Evolutionary conservation across 1,284 basidiomycete species (phyloP).

Genomic region (Ceratobasidium sp.): DNA sequence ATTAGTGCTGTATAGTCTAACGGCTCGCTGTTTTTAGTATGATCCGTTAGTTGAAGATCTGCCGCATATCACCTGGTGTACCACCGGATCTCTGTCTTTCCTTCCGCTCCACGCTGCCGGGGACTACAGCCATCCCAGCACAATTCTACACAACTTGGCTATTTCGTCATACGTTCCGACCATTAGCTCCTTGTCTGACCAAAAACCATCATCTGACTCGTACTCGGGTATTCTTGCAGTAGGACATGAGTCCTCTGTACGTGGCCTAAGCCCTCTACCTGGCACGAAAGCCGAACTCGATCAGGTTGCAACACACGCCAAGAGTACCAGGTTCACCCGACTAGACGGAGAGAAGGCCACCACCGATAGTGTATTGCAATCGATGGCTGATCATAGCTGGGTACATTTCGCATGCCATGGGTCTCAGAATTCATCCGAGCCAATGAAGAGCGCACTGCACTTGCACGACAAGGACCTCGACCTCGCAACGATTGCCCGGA

Average conservation of each 20-base stretch:
- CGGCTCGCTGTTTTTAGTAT: neutral
- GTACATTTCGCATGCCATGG: slow-evolving; percentile 22
- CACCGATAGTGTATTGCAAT: neutral
- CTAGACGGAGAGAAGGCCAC: neutral
- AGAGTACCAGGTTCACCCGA: neutral
- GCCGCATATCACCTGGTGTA: slow-evolving; percentile 9
- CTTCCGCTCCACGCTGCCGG: slow-evolving; percentile 3
- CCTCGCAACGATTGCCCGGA: neutral
- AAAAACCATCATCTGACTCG: neutral
- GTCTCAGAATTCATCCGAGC: neutral
- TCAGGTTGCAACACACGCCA: neutral
- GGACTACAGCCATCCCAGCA: neutral
- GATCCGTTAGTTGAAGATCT: neutral
- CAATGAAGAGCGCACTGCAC: neutral
- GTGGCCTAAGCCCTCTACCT: neutral
- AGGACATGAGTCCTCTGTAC: neutral
- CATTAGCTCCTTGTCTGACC: neutral
- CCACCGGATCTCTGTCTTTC: neutral
- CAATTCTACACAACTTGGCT: neutral
- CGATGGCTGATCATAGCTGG: neutral
- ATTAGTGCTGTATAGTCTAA: neutral
- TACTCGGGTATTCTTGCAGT: slow-evolving; percentile 1
- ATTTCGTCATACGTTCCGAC: slow-evolving; percentile 1
- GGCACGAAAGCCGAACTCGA: slow-evolving; percentile 5
- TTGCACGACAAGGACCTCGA: neutral